Conservation (phyloP, 75 land plant genomes). For the Ceratopteris richardii region DNA sequence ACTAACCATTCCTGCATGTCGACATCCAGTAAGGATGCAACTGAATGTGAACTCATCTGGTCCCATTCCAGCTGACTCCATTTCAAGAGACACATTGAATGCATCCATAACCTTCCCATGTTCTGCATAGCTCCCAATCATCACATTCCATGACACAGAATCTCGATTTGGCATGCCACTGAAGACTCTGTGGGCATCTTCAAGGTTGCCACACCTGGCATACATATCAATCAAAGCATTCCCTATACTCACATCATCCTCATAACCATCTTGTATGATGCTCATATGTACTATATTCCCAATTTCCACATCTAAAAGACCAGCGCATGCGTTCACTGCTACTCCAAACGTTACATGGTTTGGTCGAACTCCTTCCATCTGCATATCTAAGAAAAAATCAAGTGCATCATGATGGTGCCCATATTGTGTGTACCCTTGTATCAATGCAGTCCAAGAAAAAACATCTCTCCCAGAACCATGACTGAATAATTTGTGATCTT, state of each 20-base stretch:
- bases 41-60: slow-evolving; percentile 24
- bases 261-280: slow-evolving; percentile 16
- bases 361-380: slow-evolving; percentile 37
- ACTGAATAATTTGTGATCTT: slow-evolving; percentile 10
- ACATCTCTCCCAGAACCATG: slow-evolving; percentile 33
- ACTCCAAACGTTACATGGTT: slow-evolving; percentile 39
- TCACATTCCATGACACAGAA: slow-evolving; percentile 23
- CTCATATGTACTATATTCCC: slow-evolving; percentile 35
- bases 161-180: slow-evolving; percentile 16
- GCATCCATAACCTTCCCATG: slow-evolving; percentile 13
- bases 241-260: slow-evolving; percentile 34
- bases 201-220: slow-evolving; percentile 38
- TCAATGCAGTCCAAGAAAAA: slow-evolving; percentile 49
- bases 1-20: slow-evolving; percentile 11
- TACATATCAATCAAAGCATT: slow-evolving; percentile 62
- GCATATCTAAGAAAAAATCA: slow-evolving; percentile 30
- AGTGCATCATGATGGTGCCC: slow-evolving; percentile 24
- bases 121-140: slow-evolving; percentile 29
- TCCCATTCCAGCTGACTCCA: slow-evolving; percentile 14
- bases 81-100: slow-evolving; percentile 10
- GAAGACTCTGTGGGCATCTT: slow-evolving; percentile 20
- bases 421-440: slow-evolving; percentile 33
- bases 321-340: slow-evolving; percentile 41
- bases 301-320: slow-evolving; percentile 18
- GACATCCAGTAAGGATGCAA: slow-evolving; percentile 22